These are phyloP conservation scores for Wickerhamiella infanticola DNA, from an alignment of 1,139 yeast genomes.

Conservation along the genomic window DNA sequence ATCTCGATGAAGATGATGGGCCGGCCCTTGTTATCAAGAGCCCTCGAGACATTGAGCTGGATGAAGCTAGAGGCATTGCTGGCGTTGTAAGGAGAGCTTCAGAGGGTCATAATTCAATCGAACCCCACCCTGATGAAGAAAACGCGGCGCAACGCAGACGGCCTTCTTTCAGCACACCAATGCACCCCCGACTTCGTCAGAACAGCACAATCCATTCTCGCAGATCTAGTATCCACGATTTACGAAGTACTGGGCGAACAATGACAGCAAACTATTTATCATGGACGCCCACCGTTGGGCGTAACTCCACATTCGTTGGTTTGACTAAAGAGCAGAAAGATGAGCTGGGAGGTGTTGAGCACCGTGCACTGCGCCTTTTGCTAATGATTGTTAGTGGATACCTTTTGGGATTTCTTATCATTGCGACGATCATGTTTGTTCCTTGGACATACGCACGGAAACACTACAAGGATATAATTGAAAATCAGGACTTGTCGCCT, in stretches of 20 bases:
- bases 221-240: neutral
- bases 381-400: slow-evolving; percentile 50
- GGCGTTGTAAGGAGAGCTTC: slow-evolving; percentile 3
- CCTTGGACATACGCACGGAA: slow-evolving; percentile 47
- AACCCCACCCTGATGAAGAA: slow-evolving; percentile 4
- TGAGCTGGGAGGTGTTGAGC: slow-evolving; percentile 94
- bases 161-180: neutral
- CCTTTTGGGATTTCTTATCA: slow-evolving; percentile 59
- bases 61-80: slow-evolving; percentile 16
- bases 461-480: slow-evolving; percentile 31
- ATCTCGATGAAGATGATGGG: slow-evolving; percentile 37
- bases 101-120: neutral
- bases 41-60: slow-evolving; percentile 52
- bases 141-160: neutral
- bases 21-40: slow-evolving; percentile 71
- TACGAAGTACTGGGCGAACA: slow-evolving; percentile 3
- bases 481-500: slow-evolving; percentile 40
- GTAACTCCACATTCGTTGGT: slow-evolving; percentile 83
- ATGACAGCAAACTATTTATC: slow-evolving; percentile 46
- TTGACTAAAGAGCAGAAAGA: slow-evolving; percentile 73
- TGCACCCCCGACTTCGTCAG: neutral
- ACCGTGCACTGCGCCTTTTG: slow-evolving; percentile 68
- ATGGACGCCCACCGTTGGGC: slow-evolving; percentile 87
- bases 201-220: neutral
- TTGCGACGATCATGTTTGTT: slow-evolving; percentile 41